Evolutionary conservation across 1,139 yeast species (phyloP).

Genomic region (Hyphopichia pseudoburtonii): DNA sequence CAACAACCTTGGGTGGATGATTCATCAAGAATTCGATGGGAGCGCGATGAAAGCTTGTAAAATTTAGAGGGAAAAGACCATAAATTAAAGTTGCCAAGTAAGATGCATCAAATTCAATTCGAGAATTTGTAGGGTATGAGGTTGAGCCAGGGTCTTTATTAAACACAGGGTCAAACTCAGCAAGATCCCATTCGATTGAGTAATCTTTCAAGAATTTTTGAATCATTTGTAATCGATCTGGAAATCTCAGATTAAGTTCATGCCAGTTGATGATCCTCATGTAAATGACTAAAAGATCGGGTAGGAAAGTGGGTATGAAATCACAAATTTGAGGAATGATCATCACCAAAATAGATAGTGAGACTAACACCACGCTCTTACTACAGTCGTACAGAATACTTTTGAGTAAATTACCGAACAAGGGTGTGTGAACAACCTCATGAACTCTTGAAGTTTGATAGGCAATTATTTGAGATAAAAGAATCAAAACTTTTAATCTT

Average conservation of each 20-base stretch:
- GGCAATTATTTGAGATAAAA: conserved; percentile 29
- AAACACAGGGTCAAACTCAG: conserved; percentile 8
- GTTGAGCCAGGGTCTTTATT: neutral
- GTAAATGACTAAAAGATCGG: conserved; percentile 47
- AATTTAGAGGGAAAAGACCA: conserved; percentile 60
- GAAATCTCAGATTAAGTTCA: conserved; percentile 9
- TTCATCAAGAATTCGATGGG: conserved; percentile 30
- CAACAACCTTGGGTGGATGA: conserved; percentile 12
- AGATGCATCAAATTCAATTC: conserved; percentile 19
- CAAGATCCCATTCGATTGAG: conserved; percentile 14
- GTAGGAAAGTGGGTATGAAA: conserved; percentile 31
- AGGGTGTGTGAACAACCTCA: conserved; percentile 33
- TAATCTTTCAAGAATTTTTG: neutral
- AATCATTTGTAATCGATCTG: neutral
- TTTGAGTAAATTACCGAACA: conserved; percentile 42
- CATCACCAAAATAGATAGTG: conserved; percentile 51
- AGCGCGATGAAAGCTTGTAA: conserved; percentile 41
- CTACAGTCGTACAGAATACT: conserved; percentile 48
- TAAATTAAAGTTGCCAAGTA: conserved; percentile 47
- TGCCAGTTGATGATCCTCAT: conserved; percentile 42
- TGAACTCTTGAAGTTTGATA: conserved; percentile 30
- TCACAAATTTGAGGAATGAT: conserved; percentile 52
- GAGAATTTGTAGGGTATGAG: conserved; percentile 6
- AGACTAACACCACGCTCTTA: conserved; percentile 39
- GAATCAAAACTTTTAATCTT: conserved; percentile 36